Conservation (phyloP, 2,329 filamentous ascomycete species). For the Rachicladosporium sp. region DNA sequence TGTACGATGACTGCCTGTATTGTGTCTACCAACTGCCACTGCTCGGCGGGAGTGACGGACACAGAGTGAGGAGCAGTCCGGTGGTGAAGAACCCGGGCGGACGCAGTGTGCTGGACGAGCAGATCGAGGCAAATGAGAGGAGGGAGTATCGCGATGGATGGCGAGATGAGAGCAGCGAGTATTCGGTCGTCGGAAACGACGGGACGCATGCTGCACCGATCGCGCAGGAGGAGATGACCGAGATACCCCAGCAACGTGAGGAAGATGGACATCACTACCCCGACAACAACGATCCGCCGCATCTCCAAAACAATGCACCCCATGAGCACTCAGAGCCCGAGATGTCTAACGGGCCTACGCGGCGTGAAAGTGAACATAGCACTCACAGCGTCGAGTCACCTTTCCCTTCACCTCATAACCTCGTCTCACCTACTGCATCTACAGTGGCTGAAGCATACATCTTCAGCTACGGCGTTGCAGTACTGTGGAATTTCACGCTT, state of each 20-base stretch:
- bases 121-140: constrained; percentile 87
- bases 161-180: constrained; percentile 67
- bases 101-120: constrained; percentile 82
- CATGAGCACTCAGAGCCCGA: no score
- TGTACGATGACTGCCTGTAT: constrained; percentile 96
- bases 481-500: constrained; percentile 98
- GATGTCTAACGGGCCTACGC: neutral
- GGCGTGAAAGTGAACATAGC: constrained; percentile 15
- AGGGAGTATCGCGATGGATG: constrained; percentile 86
- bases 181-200: constrained; percentile 20
- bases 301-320: no score
- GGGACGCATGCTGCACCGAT: neutral
- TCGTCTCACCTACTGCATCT: constrained; percentile 58
- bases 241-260: neutral
- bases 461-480: constrained; percentile 91
- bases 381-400: constrained; percentile 22
- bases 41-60: constrained; percentile 74
- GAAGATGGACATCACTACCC: constrained; percentile 2
- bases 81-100: constrained; percentile 87
- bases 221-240: neutral
- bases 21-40: constrained; percentile 88
- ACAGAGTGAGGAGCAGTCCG: constrained; percentile 77
- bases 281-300: neutral
- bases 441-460: constrained; percentile 92
- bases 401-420: constrained; percentile 37